These are phyloP conservation scores for Ceratobasidium sp. DNA, from an alignment of 1,284 basidiomycete genomes.

Conservation along the genomic window DNA sequence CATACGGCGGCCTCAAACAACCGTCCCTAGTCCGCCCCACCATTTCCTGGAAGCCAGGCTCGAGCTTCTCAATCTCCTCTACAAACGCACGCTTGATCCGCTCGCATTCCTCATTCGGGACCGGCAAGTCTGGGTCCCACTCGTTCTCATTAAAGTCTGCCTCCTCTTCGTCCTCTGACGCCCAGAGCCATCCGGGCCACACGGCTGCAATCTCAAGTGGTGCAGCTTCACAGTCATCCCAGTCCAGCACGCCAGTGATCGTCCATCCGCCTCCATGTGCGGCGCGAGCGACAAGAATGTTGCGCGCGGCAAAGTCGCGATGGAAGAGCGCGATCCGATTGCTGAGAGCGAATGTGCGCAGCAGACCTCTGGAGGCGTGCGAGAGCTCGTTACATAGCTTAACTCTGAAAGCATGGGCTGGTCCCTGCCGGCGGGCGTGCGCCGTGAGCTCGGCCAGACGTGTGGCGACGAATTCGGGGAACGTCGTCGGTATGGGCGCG, in stretches of 20 bases:
- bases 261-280: neutral
- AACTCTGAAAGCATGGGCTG: neutral
- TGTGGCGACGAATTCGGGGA: neutral
- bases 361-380: neutral
- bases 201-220: neutral
- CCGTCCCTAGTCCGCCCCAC: neutral
- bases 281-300: neutral
- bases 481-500: neutral
- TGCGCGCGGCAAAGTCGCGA: neutral
- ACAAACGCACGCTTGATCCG: neutral
- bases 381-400: neutral
- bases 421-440: neutral
- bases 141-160: neutral
- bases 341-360: neutral
- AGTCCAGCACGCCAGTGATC: neutral
- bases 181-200: neutral
- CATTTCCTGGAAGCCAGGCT: neutral
- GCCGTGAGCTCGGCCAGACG: neutral
- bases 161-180: neutral
- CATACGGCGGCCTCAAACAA: neutral
- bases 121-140: neutral
- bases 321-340: neutral
- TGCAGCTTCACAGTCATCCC: neutral
- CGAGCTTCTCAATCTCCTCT: neutral
- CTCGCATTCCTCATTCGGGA: neutral